Conservation (phyloP, 306 rosid genomes). For the Astragalus membranaceus region DNA sequence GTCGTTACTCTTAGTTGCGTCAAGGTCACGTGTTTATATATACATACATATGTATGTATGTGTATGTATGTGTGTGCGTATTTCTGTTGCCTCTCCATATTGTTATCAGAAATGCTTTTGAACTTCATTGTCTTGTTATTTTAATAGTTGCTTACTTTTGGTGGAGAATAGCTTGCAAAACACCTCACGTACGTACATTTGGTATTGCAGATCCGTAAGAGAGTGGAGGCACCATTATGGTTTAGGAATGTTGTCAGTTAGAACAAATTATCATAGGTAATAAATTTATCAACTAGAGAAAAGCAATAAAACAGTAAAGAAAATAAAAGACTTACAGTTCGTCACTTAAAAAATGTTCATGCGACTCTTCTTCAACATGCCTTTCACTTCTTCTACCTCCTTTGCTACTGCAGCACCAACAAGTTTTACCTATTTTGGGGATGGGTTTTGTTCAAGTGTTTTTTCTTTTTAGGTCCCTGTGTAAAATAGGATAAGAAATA, state of each 20-base stretch:
- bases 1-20: neutral
- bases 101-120: neutral
- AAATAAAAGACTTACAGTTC: no score
- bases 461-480: no score
- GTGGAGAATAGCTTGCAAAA: neutral
- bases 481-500: no score
- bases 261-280: constrained; percentile 68
- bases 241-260: constrained; percentile 48
- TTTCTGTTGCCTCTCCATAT: neutral
- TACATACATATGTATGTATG: no score
- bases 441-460: no score
- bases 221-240: constrained; percentile 71
- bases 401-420: no score
- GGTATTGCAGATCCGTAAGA: constrained; percentile 63
- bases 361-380: no score
- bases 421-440: no score
- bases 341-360: no score
- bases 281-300: constrained; percentile 5
- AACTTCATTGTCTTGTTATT: constrained; percentile 1
- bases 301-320: no score
- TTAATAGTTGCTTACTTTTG: neutral
- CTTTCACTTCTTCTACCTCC: no score
- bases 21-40: neutral
- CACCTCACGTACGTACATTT: neutral
- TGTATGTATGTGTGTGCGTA: no score